Evolutionary conservation across 2,329 filamentous ascomycete species (phyloP).

Genomic region (Ascochyta rabiei): DNA sequence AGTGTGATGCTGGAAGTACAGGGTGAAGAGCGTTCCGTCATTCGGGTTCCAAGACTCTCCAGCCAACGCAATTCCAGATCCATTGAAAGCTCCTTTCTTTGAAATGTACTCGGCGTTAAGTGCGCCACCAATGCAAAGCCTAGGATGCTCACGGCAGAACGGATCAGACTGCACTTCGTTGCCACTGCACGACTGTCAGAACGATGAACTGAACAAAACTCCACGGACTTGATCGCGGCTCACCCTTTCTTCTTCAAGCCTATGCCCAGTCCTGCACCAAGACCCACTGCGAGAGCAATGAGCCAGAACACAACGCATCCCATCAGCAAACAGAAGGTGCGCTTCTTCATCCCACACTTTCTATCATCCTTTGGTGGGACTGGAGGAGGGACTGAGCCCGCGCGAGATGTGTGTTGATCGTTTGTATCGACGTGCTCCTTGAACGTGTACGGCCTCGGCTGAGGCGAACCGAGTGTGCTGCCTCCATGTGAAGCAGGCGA

Average conservation of each 20-base stretch:
- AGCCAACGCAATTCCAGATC: constrained; percentile 54
- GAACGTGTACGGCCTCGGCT: constrained; percentile 28
- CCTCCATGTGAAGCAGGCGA: constrained; percentile 27
- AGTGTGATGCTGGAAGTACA: constrained; percentile 55
- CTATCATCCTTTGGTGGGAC: constrained; percentile 27
- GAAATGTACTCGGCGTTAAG: constrained; percentile 49
- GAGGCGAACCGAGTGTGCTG: constrained; percentile 23
- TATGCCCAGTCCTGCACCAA: constrained; percentile 46
- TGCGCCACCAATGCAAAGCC: constrained; percentile 48
- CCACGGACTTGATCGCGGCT: constrained; percentile 11
- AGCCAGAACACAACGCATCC: constrained; percentile 34
- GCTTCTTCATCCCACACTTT: constrained; percentile 35
- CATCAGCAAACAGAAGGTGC: constrained; percentile 30
- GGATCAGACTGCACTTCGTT: constrained; percentile 20
- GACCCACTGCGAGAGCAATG: constrained; percentile 44
- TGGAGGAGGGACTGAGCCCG: constrained; percentile 21
- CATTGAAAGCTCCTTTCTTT: constrained; percentile 53
- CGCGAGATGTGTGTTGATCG: constrained; percentile 17
- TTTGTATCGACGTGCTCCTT: constrained; percentile 32
- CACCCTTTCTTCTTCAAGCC: constrained; percentile 34
- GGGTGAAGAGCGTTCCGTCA: constrained; percentile 47
- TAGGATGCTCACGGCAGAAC: constrained; percentile 34
- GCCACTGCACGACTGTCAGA: not conserved
- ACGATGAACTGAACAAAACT: not conserved
- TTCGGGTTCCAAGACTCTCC: constrained; percentile 50